Base-by-base conservation (phyloP, 257 asterid genomes). In the Nicotiana undulata region DNA sequence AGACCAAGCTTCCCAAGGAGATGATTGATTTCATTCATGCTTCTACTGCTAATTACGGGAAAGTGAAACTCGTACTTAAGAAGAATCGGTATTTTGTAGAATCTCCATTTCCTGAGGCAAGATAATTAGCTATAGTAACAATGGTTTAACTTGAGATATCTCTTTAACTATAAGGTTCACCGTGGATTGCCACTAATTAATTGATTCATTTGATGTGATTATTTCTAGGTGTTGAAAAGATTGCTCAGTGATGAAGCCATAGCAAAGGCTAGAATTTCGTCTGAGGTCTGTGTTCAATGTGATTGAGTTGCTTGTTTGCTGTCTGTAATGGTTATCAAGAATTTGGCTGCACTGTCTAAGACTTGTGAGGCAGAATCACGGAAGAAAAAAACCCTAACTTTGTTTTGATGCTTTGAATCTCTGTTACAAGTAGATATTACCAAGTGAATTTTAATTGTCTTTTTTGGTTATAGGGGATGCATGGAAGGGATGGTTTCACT, bases 51-150 rank as follows among this genome's bases (percentile, higher is more conserved):
- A 96, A 96, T 81, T 96, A 96, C 22, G 99, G 98, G 52, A 96
- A 96, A 91, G 98, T 96, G 84, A 96, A 96, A 90, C 97, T 94
- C 53, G 98, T 96, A 56, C 97, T 96, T 59, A 92, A 94, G 94
- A 96, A 94, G 93, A 96, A 96, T 83, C 94, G 92, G 80, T 96
- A 96, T 82, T 82, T 90, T 24, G 91, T 96, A 53, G 98, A 96
- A 89, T 96, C 99, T 68, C 97, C 97, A 44, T 96, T 88, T 88
- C 98, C 97, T 5, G 98, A 96, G 94, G 99, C 83, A 90, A 89
- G 91, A 81, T 85, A 34, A 82, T 61, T 81, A 60, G 52, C 52
- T 79, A 40, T 44, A 29, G 40, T 46, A 63, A 6, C 63, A 63
- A 63, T 63, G 9, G 13, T 74, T 24, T 79, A 11, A 22, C 11